These are phyloP conservation scores for Cyphellophora europaea DNA, from an alignment of 2,329 filamentous ascomycete species.

Conservation along the genomic window DNA sequence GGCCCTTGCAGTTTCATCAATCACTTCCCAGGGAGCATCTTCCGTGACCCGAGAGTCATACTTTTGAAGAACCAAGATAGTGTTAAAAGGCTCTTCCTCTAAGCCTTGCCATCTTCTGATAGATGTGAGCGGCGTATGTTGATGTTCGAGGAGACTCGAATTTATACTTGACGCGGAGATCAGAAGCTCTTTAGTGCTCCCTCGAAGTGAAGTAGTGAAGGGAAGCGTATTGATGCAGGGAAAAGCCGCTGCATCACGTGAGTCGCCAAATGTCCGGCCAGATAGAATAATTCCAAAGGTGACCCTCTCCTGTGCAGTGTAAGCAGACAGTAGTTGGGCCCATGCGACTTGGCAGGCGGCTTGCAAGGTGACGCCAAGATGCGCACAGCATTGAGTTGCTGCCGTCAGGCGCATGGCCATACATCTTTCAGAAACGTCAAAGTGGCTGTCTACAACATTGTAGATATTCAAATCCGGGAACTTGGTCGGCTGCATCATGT, in stretches of 20 bases:
- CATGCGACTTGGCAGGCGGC: conserved; percentile 68
- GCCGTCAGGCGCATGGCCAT: conserved; percentile 31
- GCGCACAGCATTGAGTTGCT: conserved; percentile 49
- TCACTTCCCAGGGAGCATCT: conserved; percentile 46
- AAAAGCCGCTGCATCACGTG: conserved; percentile 52
- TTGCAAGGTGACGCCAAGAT: conserved; percentile 62
- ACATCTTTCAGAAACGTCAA: conserved; percentile 24
- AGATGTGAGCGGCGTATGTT: conserved; percentile 60
- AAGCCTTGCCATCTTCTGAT: conserved; percentile 64
- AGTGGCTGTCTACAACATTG: conserved; percentile 18
- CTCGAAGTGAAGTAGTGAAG: conserved; percentile 48
- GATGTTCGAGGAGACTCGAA: conserved; percentile 55
- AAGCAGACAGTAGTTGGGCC: conserved; percentile 64
- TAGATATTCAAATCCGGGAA: conserved; percentile 71
- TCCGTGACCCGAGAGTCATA: conserved; percentile 18
- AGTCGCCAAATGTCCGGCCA: conserved; percentile 53
- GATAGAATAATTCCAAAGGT: conserved; percentile 76
- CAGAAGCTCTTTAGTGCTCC: conserved; percentile 50
- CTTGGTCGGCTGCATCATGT: conserved; percentile 49
- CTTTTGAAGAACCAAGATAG: conserved; percentile 76
- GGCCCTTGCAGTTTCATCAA: conserved; percentile 50
- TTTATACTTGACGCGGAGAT: conserved; percentile 57
- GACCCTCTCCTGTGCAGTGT: conserved; percentile 63
- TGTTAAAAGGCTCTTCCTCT: conserved; percentile 66
- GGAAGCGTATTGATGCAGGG: conserved; percentile 80